Evolutionary conservation across 148 eudicot genomes (phyloP).

Genomic region (Rhododendron griersonianum): DNA sequence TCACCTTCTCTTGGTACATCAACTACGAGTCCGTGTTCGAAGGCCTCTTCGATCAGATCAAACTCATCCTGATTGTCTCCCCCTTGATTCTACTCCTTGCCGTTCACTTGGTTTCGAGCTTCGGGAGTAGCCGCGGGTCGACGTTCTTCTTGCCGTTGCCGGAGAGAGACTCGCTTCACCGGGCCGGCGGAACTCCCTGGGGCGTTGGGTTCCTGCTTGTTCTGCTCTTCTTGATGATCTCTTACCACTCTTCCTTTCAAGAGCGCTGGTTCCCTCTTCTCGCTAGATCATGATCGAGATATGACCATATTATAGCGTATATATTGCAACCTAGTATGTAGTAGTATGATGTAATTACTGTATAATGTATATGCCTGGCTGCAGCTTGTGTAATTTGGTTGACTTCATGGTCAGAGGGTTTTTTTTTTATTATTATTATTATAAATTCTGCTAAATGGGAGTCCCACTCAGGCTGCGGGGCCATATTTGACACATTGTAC

Average conservation of each 20-base stretch:
- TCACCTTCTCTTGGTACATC: constrained; percentile 57
- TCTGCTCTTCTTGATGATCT: constrained; percentile 55
- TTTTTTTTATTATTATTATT: background rate
- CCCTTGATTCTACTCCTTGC: constrained; percentile 45
- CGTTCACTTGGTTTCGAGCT: constrained; percentile 37
- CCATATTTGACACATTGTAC: background rate
- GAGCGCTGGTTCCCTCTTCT: constrained; percentile 57
- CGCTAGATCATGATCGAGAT: constrained; percentile 10
- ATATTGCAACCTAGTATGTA: background rate
- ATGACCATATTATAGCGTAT: background rate
- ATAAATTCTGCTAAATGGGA: background rate
- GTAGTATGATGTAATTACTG: background rate
- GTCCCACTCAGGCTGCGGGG: background rate
- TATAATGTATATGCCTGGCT: background rate
- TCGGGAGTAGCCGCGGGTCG: constrained; percentile 10
- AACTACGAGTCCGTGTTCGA: constrained; percentile 42
- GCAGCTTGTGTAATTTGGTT: background rate
- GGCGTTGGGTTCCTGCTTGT: constrained; percentile 55
- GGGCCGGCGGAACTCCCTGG: constrained; percentile 61
- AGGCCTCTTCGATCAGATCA: constrained; percentile 42
- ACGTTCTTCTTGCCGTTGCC: constrained; percentile 34
- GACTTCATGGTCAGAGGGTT: background rate
- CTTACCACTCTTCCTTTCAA: constrained; percentile 47
- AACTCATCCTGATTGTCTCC: constrained; percentile 40
- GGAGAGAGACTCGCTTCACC: constrained; percentile 41